These are phyloP conservation scores for Ochetophila trinervis DNA, from an alignment of 306 rosid genomes.

Conservation along the genomic window DNA sequence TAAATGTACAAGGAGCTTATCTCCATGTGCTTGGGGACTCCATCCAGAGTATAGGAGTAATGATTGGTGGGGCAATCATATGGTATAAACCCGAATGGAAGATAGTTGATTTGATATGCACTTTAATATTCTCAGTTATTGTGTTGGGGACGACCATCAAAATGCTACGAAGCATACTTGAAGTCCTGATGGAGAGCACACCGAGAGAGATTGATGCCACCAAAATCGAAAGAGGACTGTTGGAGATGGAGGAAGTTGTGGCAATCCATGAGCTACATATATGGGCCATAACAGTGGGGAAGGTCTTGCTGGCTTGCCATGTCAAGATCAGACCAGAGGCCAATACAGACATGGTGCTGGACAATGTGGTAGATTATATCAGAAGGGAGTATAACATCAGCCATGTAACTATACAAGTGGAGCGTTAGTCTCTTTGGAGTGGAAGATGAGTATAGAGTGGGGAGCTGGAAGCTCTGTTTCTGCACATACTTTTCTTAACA, in stretches of 20 bases:
- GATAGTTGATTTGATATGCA: constrained; percentile 67
- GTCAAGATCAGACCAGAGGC: constrained; percentile 78
- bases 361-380: constrained; percentile 60
- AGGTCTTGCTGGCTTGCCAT: constrained; percentile 71
- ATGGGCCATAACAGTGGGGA: constrained; percentile 82
- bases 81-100: constrained; percentile 68
- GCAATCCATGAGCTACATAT: constrained; percentile 80
- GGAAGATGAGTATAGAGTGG: constrained; percentile 18
- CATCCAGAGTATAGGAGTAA: constrained; percentile 68
- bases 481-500: constrained; percentile 10
- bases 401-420: constrained; percentile 75
- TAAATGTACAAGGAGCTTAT: constrained; percentile 73
- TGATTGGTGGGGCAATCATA: constrained; percentile 77
- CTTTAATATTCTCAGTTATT: constrained; percentile 56
- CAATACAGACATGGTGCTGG: constrained; percentile 63
- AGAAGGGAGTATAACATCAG: constrained; percentile 70
- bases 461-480: constrained; percentile 14
- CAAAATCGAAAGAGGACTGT: constrained; percentile 49
- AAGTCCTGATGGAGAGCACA: constrained; percentile 77
- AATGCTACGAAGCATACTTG: constrained; percentile 66
- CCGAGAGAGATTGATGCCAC: constrained; percentile 77
- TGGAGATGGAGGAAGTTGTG: constrained; percentile 71
- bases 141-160: constrained; percentile 67
- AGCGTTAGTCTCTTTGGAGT: constrained; percentile 38
- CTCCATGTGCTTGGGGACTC: constrained; percentile 83